Conservation (phyloP, 202 grass and related monocot genomes). For the Digitaria exilis region DNA sequence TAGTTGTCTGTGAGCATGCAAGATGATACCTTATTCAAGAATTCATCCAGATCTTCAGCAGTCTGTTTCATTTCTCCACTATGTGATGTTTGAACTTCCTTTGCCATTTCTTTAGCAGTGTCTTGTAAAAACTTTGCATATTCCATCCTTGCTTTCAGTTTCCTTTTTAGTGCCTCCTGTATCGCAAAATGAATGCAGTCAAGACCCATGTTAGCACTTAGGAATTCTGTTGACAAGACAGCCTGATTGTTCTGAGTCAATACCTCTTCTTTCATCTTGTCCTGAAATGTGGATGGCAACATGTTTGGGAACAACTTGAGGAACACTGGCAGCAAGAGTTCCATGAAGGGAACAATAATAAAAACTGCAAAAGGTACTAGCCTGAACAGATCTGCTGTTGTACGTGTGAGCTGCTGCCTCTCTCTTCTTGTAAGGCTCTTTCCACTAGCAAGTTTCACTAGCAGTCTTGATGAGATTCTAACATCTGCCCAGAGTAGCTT, state of each 20-base stretch:
- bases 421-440: slow-evolving; percentile 79
- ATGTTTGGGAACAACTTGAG: slow-evolving; percentile 91
- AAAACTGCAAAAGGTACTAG: slow-evolving; percentile 82
- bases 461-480: slow-evolving; percentile 74
- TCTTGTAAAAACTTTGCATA: slow-evolving; percentile 98
- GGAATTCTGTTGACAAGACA: slow-evolving; percentile 2
- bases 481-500: slow-evolving; percentile 75
- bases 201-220: slow-evolving; percentile 8
- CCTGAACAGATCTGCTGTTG: slow-evolving; percentile 76
- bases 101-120: slow-evolving; percentile 93
- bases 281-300: slow-evolving; percentile 84
- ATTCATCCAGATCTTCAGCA: slow-evolving; percentile 92
- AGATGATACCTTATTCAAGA: slow-evolving; percentile 75
- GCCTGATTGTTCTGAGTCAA: background rate
- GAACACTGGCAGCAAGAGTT: slow-evolving; percentile 77
- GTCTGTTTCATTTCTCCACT: slow-evolving; percentile 87
- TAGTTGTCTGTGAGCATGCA: background rate
- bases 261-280: slow-evolving; percentile 83
- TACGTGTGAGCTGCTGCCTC: slow-evolving; percentile 65
- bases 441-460: slow-evolving; percentile 79
- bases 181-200: slow-evolving; percentile 30
- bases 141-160: slow-evolving; percentile 90
- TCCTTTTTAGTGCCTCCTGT: slow-evolving; percentile 87
- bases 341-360: slow-evolving; percentile 88
- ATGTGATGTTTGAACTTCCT: slow-evolving; percentile 78